Conservation (phyloP, 495 filamentous ascomycete genomes). For the Elaphomyces granulatus region DNA sequence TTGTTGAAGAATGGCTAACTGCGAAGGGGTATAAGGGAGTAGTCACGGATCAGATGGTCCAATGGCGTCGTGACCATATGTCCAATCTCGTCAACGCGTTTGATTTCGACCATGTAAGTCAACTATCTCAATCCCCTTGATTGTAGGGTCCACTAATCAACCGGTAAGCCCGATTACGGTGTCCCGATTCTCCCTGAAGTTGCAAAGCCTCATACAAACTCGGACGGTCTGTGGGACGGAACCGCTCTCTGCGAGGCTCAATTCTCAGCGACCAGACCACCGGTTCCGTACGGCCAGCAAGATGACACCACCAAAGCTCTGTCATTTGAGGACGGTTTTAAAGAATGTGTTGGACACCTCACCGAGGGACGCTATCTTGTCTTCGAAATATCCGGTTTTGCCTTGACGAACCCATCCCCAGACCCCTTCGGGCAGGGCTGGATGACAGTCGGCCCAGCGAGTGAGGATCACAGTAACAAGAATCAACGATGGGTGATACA, state of each 20-base stretch:
- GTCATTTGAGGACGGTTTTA: conserved; percentile 37
- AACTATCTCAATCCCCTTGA: neutral
- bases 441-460: conserved; percentile 20
- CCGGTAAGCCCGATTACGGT: conserved; percentile 28
- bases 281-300: neutral
- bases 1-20: conserved; percentile 38
- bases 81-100: conserved; percentile 39
- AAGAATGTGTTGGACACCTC: conserved; percentile 34
- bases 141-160: neutral
- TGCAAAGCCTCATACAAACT: conserved; percentile 21
- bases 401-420: conserved; percentile 18
- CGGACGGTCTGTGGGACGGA: conserved; percentile 29
- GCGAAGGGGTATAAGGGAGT: conserved; percentile 36
- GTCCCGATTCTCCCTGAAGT: conserved; percentile 31
- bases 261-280: conserved; percentile 31
- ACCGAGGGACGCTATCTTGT: conserved; percentile 38
- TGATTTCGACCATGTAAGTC: conserved; percentile 31
- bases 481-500: conserved; percentile 39
- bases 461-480: conserved; percentile 21
- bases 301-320: conserved; percentile 17
- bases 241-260: conserved; percentile 27
- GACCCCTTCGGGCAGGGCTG: conserved; percentile 8
- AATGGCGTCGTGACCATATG: conserved; percentile 41
- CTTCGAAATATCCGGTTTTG: conserved; percentile 19
- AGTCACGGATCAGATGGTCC: conserved; percentile 32